A percentile compares a stretch with the other conserved stretches of the same genome.
These are phyloP conservation scores for Eucalyptus sp. DNA, from an alignment of 345 rosid genomes.

Conservation along the genomic window DNA sequence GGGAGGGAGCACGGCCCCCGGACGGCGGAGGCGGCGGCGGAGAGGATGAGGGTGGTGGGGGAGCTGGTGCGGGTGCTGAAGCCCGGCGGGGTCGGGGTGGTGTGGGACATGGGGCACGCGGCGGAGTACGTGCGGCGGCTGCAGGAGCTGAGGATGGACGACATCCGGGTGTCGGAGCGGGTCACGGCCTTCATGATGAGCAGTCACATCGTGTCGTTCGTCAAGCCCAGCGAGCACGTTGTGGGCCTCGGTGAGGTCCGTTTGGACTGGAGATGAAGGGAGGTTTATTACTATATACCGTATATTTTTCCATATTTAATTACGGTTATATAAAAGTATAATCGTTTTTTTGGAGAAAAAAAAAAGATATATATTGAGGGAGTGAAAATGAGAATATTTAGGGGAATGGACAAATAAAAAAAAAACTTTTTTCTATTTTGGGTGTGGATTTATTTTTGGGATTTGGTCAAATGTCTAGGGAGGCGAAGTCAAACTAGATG, in stretches of 20 bases:
- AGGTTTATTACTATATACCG: neutral
- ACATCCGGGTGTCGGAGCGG: constrained; percentile 62
- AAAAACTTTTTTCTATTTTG: neutral
- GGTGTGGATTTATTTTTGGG: neutral
- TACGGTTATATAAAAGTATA: neutral
- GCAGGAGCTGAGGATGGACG: constrained; percentile 88
- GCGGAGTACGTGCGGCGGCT: constrained; percentile 73
- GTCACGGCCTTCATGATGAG: constrained; percentile 92
- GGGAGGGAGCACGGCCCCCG: constrained; percentile 82
- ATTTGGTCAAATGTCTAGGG: neutral
- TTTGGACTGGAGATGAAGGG: constrained; percentile 60
- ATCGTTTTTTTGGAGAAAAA: neutral
- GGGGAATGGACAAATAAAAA: neutral
- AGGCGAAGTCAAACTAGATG: constrained; percentile 27
- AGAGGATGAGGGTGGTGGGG: constrained; percentile 73
- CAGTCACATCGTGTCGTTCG: constrained; percentile 81
- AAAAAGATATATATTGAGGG: neutral
- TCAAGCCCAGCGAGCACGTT: constrained; percentile 59
- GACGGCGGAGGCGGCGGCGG: constrained; percentile 88
- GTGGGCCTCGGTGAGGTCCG: constrained; percentile 59
- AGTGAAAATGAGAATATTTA: neutral
- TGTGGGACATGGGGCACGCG: constrained; percentile 83
- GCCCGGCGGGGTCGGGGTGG: constrained; percentile 66
- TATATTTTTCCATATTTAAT: neutral
- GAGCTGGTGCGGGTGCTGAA: constrained; percentile 87